Evolutionary conservation across 805 yeast genomes (phyloP).

Genomic region (Lipomyces spencermartinsiae): DNA sequence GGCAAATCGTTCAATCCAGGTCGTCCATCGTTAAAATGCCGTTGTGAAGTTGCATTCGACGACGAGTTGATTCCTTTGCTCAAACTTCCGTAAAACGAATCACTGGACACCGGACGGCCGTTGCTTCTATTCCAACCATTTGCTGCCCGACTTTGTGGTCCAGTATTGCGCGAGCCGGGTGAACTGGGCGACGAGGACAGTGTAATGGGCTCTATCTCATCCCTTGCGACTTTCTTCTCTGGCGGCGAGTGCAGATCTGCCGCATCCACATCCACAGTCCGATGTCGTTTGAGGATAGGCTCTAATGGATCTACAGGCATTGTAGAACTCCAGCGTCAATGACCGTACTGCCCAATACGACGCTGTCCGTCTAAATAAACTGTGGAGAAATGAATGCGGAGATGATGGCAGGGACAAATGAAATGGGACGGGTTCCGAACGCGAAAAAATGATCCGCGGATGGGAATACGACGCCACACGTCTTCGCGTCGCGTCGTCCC

Average conservation of each 20-base stretch:
- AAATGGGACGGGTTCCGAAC: not conserved
- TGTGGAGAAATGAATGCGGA: not conserved
- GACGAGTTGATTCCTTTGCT: constrained; percentile 9
- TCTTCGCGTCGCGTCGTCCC: not conserved
- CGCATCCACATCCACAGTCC: constrained; percentile 17
- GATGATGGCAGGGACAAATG: not conserved
- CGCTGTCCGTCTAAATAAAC: not conserved
- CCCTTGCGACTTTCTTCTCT: not conserved
- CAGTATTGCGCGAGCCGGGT: not conserved
- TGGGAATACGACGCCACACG: not conserved
- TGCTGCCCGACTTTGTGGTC: not conserved
- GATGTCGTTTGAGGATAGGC: constrained; percentile 20
- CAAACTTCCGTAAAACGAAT: constrained; percentile 24
- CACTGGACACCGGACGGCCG: constrained; percentile 15
- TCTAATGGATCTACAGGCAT: constrained; percentile 18
- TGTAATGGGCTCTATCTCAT: constrained; percentile 7
- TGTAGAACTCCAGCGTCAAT: not conserved
- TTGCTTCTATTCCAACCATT: not conserved
- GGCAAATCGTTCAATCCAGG: constrained; percentile 7
- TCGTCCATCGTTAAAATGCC: not conserved
- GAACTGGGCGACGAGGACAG: constrained; percentile 21
- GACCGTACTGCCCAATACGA: not conserved
- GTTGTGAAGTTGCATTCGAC: constrained; percentile 3
- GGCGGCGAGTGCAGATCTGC: constrained; percentile 6
- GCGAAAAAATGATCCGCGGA: not conserved